Evolutionary conservation across 2,329 filamentous ascomycete genomes (phyloP), one percentile per base, ranked within the genome.

Genomic region (Cladophialophora immunda): DNA sequence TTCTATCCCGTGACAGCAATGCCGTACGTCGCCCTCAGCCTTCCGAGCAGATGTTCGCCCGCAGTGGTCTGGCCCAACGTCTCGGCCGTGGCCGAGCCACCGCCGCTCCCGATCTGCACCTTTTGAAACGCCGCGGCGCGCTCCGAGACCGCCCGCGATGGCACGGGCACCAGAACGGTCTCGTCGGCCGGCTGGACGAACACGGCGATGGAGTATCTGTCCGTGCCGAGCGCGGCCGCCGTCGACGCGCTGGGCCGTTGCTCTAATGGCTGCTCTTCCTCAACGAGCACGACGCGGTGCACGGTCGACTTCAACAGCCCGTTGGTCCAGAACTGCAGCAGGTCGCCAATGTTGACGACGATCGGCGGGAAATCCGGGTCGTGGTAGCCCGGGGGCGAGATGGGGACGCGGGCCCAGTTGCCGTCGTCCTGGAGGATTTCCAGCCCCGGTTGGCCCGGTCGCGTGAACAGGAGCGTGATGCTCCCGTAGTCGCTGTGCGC

Each of bases 241-340:
- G 38, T 19, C 38, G 38, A 7, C 5, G 38, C n/a, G 17, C 4
- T n/a, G 13, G 30, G 50, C n/a, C n/a, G 34, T 29, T 56, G 41
- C 47, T n/a, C 29, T 4, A 32, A 5, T 15, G 3, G 5, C 13
- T 17, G 22, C 36, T 77, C 80, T 0, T 79, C 79, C 77, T 73
- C 0, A 85, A 69, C 83, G 70, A 97, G 94, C 0, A 94, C 88
- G 32, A 98, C 94, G 8, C 94, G 84, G 76, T 98, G 95, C 7
- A 97, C 88, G 0, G 94, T 97, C 72, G 90, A 93, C 73, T 93
- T 90, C 69, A 98, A 84, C 56, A 97, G 79, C 0, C 93, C 93
- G 70, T 91, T 90, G 0, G 95, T 98, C 94, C 94, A 98, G 78
- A 96, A 95, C 38, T 88, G 90, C 15, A 92, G 79, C 36, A 91